phyloP scores from a whole-genome alignment of 176 grass and related monocot species.

The Elaeis guineensis region DNA sequence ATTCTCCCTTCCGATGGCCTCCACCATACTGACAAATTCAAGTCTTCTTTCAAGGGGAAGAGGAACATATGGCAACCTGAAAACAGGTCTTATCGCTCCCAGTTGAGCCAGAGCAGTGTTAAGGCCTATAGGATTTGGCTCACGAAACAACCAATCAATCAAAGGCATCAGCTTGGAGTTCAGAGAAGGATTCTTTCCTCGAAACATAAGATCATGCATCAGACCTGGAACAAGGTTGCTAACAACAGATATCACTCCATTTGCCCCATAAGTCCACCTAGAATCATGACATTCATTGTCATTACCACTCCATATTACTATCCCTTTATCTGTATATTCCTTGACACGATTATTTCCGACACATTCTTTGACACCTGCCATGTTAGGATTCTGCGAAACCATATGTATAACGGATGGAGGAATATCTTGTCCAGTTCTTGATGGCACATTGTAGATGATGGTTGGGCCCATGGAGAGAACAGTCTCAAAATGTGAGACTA shows the following conservation, averaged over 20 bases:
- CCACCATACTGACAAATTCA: slow-evolving; percentile 23
- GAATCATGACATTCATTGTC: slow-evolving; percentile 74
- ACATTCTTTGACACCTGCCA: slow-evolving; percentile 86
- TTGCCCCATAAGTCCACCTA: slow-evolving; percentile 56
- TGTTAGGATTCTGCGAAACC: slow-evolving; percentile 42
- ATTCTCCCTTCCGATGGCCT: slow-evolving; percentile 50
- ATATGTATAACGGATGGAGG: slow-evolving; percentile 47
- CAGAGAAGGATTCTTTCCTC: slow-evolving; percentile 35
- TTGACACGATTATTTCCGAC: slow-evolving; percentile 63
- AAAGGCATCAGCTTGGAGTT: slow-evolving; percentile 35
- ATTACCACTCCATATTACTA: slow-evolving; percentile 70
- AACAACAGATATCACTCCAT: slow-evolving; percentile 66
- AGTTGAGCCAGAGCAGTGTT: slow-evolving; percentile 31
- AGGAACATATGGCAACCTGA: slow-evolving; percentile 30
- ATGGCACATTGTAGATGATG: slow-evolving; percentile 80
- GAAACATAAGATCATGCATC: slow-evolving; percentile 56
- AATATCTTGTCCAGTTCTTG: slow-evolving; percentile 72
- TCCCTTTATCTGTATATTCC: slow-evolving; percentile 53
- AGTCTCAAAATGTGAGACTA: slow-evolving; percentile 63
- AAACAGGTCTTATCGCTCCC: slow-evolving; percentile 20
- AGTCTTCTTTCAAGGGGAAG: slow-evolving; percentile 19
- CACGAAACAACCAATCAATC: slow-evolving; percentile 26
- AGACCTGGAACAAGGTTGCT: slow-evolving; percentile 79
- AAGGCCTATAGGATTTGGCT: slow-evolving; percentile 28
- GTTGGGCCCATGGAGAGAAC: slow-evolving; percentile 78